These are phyloP conservation scores for Avena atlantica DNA, from an alignment of 176 grass and related monocot genomes.

Conservation along the genomic window DNA sequence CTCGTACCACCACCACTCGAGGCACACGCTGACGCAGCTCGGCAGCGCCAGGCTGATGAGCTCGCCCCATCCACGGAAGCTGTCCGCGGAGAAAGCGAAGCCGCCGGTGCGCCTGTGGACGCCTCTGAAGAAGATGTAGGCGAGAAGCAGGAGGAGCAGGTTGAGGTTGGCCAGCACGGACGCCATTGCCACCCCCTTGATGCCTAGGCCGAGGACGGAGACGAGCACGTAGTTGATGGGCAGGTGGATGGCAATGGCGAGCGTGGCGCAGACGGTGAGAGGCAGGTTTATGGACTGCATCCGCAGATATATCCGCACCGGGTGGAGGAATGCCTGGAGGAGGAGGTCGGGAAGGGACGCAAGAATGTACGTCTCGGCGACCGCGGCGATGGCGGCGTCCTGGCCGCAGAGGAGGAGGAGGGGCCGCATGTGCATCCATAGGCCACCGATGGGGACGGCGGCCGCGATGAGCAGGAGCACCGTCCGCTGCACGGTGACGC, in stretches of 20 bases:
- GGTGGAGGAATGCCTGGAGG: conserved; percentile 84
- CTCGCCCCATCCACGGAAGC: conserved; percentile 70
- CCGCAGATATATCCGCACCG: conserved; percentile 74
- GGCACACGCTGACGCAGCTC: conserved; percentile 81
- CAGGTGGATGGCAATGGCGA: conserved; percentile 79
- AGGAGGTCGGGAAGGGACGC: conserved; percentile 76
- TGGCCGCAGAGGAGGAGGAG: conserved; percentile 82
- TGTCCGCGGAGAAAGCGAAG: conserved; percentile 56
- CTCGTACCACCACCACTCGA: conserved; percentile 99
- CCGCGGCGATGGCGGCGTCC: conserved; percentile 66
- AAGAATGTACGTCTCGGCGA: conserved; percentile 81
- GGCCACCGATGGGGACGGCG: conserved; percentile 66
- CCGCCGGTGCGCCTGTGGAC: conserved; percentile 68
- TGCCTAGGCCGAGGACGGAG: conserved; percentile 62
- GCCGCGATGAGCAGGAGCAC: conserved; percentile 68
- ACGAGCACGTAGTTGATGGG: conserved; percentile 79
- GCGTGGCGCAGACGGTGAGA: conserved; percentile 67
- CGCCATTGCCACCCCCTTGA: conserved; percentile 76
- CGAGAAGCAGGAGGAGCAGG: conserved; percentile 72
- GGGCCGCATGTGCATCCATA: conserved; percentile 75
- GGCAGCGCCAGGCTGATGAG: conserved; percentile 68
- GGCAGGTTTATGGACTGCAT: conserved; percentile 85
- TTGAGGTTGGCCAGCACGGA: conserved; percentile 75
- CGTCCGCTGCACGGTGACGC: conserved; percentile 72
- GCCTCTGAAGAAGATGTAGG: conserved; percentile 60